Base-by-base conservation (phyloP, 2,329 filamentous ascomycete species). In the Stachybotrys echinatus region DNA sequence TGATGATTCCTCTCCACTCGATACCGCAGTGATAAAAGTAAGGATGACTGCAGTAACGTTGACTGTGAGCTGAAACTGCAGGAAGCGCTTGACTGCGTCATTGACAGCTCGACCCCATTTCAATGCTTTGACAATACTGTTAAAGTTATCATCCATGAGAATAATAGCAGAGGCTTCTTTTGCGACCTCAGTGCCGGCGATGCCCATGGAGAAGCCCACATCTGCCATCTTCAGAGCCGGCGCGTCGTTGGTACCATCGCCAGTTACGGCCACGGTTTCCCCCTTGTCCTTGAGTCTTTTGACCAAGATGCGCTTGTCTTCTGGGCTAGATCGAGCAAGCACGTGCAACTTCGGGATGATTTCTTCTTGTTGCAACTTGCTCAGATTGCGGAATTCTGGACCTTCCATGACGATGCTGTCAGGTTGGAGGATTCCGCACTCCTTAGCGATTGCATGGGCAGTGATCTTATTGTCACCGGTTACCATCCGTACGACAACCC, bases 11-110 rank as follows among this genome's bases (percentile, higher is more conserved):
- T 83, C 70, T 0, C 65, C 63, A 65, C 79, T 91, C 23, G 86
- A 83, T 10, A 95, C 88, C 27, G 91, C 88, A 12, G 90, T 91
- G 52, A 96, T 84, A 61, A 96, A 96, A 0, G 92, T 94, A 49
- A 96, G 76, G 18, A 88, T 68, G 43, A 96, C 91, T 37, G 92
- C 92, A 8, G 92, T 96, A 56, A 96, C 84, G 75, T 96, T 96
- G 71, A 96, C 92, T 0, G 87, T 89, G 54, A 91, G 80, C 73
- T 90, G 87, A 63, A 88, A 88, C 65, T 87, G 83, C 47, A 89
- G 73, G 67, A 89, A 89, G 54, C 85, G 84, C 73, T 89, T 88
- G 59, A 89, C 86, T 2, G 86, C 84, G 61, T 89, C 86, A 61
- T 89, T 89, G 58, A 89, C 86, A 31, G 86, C 84, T 22, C 86